Conservation (phyloP, 2,329 filamentous ascomycete species). For the Aspergillus sp. region DNA sequence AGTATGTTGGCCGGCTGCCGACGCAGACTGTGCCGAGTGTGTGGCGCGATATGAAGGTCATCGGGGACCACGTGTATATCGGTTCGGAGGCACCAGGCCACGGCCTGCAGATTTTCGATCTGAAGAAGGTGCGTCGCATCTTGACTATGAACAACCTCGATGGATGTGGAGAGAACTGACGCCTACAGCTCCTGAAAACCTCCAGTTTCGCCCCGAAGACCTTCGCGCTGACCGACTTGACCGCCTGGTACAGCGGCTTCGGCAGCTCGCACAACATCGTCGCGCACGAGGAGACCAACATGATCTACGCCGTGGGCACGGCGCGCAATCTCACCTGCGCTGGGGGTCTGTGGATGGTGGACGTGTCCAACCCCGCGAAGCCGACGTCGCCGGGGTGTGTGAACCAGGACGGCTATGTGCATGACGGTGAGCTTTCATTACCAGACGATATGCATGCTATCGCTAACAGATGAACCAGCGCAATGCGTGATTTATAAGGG, state of each 20-base stretch:
- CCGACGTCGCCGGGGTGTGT: conserved; percentile 16
- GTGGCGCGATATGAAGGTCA: conserved; percentile 18
- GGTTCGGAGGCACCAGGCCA: conserved; percentile 16
- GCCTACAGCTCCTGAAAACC: conserved; percentile 1
- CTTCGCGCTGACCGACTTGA: conserved; percentile 13
- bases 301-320: conserved; percentile 18
- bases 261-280: conserved; percentile 20
- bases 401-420: conserved; percentile 18
- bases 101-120: conserved; percentile 18
- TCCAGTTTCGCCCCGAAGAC: conserved; percentile 5
- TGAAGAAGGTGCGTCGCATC: conserved; percentile 13
- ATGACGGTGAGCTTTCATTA: conserved; percentile 11
- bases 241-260: conserved; percentile 16
- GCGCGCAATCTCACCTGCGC: conserved; percentile 11
- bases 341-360: conserved; percentile 18
- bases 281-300: conserved; percentile 15
- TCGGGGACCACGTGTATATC: conserved; percentile 16
- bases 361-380: conserved; percentile 16
- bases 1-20: conserved; percentile 15
- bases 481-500: conserved; percentile 19
- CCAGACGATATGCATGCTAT: neutral
- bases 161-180: neutral
- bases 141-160: neutral
- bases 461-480: conserved; percentile 2
- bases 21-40: conserved; percentile 13